Evolutionary conservation across 2,329 filamentous ascomycete genomes (phyloP), one percentile per base, ranked within the genome.

Genomic region (Fusarium sp.): DNA sequence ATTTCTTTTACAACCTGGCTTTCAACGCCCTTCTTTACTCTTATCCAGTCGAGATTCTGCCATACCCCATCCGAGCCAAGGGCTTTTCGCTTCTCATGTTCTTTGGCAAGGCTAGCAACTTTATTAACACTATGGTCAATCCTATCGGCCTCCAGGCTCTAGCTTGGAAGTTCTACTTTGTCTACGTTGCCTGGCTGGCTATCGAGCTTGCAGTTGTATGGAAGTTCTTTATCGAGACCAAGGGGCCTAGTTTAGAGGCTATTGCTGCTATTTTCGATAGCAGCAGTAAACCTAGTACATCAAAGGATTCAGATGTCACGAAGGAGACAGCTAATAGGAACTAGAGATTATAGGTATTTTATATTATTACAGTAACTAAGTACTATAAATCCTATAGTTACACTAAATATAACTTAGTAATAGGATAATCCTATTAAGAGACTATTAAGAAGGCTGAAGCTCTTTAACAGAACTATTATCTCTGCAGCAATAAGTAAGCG

Each of bases 61-160:
- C 58, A 0, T 68, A 73, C 8, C 55, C 60, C 2, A 71, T 73
- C 12, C 52, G 67, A 4, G 58, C 67, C 3, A 73, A 71, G 29
- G 63, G 70, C 0, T 66, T 66, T 38, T 73, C 70, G 1, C 30
- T 73, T 3, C 57, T 73, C 18, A 71, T 73, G 54, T 72, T 72
- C 22, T 62, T 55, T 5, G 47, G 58, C 5, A 63, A 63, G 24
- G 60, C 47, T 4, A 47, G 47, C 34, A 49, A 55, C 27, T 63
- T 44, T 3, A 63, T 63, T n/a, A 63, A 38, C 16, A 63, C 47
- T 8, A 46, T 63, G 42, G 47, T 43, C n/a, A 63, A 63, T 6
- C 42, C 58, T 0, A 63, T 63, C 6, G 43, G 47, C 7, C 47
- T 63, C 7, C 22, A 63, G 16, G 24, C 32, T 2, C 18, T 63